Evolutionary conservation across 2,329 filamentous ascomycete genomes (phyloP).

Genomic region (Achaetomium macrosporum): DNA sequence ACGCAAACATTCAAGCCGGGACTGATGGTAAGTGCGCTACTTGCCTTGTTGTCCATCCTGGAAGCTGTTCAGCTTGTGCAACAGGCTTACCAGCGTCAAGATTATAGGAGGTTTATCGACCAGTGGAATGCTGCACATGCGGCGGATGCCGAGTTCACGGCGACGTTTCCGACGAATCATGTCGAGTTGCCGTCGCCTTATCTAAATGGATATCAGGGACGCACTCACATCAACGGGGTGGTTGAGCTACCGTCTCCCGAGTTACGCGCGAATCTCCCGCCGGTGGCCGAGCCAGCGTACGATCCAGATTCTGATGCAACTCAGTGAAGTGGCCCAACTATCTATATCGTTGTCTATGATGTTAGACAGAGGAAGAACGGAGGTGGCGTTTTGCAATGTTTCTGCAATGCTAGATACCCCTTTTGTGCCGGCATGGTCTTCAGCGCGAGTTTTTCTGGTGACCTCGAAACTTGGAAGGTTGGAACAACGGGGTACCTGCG

Average conservation of each 20-base stretch:
- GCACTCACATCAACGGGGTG: slow-evolving; percentile 8
- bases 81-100: slow-evolving; percentile 26
- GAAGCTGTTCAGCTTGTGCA: neutral
- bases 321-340: neutral
- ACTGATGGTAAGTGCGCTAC: slow-evolving; percentile 35
- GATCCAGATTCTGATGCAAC: slow-evolving; percentile 13
- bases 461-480: neutral
- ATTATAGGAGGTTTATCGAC: slow-evolving; percentile 42
- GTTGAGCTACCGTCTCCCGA: slow-evolving; percentile 18
- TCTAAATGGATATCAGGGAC: slow-evolving; percentile 26
- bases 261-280: slow-evolving; percentile 21
- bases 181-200: slow-evolving; percentile 44
- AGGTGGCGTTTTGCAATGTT: neutral
- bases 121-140: slow-evolving; percentile 42
- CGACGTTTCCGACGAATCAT: slow-evolving; percentile 41
- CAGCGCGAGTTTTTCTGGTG: neutral
- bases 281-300: slow-evolving; percentile 26
- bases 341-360: neutral
- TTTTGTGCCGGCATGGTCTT: slow-evolving; percentile 1
- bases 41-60: neutral
- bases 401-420: slow-evolving; percentile 11
- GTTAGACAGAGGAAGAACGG: neutral
- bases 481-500: no score
- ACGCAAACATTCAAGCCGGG: slow-evolving; percentile 22
- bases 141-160: slow-evolving; percentile 42